Evolutionary conservation across 2,329 filamentous ascomycete genomes (phyloP).

Genomic region (Phaeosphaeria sp.): DNA sequence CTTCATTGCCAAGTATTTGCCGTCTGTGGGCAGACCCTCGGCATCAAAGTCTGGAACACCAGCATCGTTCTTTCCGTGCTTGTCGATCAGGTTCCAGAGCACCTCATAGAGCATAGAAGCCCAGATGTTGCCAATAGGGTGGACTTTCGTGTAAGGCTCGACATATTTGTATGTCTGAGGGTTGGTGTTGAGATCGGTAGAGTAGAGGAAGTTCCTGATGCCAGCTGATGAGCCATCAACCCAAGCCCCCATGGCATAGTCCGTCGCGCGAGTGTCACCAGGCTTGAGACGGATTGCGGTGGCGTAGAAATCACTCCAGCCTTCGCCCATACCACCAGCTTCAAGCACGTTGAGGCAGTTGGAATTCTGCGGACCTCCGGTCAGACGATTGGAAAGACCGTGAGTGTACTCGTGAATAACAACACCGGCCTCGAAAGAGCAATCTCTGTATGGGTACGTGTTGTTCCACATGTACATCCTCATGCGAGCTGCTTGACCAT

Average conservation of each 20-base stretch:
- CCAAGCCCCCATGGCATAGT: slow-evolving; percentile 61
- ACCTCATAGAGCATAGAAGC: slow-evolving; percentile 62
- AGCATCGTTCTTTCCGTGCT: slow-evolving; percentile 59
- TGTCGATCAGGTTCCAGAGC: slow-evolving; percentile 65
- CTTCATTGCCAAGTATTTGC: slow-evolving; percentile 60
- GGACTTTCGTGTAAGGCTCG: slow-evolving; percentile 51
- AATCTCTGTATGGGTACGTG: slow-evolving; percentile 59
- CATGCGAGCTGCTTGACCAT: slow-evolving; percentile 58
- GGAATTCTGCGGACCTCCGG: slow-evolving; percentile 63
- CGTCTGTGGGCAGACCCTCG: slow-evolving; percentile 59
- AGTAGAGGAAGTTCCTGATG: slow-evolving; percentile 60
- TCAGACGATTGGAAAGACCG: slow-evolving; percentile 63
- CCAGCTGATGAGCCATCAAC: slow-evolving; percentile 53
- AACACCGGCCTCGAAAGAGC: slow-evolving; percentile 65
- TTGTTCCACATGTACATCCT: slow-evolving; percentile 64
- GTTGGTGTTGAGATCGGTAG: slow-evolving; percentile 58
- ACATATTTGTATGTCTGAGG: slow-evolving; percentile 58
- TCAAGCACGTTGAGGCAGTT: slow-evolving; percentile 58
- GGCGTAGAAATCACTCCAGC: slow-evolving; percentile 65
- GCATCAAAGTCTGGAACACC: slow-evolving; percentile 51
- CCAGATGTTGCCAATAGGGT: slow-evolving; percentile 61
- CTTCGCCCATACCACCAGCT: slow-evolving; percentile 64
- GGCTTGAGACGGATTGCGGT: slow-evolving; percentile 58
- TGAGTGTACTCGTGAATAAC: slow-evolving; percentile 60
- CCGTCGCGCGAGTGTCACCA: slow-evolving; percentile 53